A percentile compares a stretch with the other conserved stretches of the same genome.
phyloP scores from a whole-genome alignment of 352 stramenopile genomes.

The Pythium graminicola region DNA sequence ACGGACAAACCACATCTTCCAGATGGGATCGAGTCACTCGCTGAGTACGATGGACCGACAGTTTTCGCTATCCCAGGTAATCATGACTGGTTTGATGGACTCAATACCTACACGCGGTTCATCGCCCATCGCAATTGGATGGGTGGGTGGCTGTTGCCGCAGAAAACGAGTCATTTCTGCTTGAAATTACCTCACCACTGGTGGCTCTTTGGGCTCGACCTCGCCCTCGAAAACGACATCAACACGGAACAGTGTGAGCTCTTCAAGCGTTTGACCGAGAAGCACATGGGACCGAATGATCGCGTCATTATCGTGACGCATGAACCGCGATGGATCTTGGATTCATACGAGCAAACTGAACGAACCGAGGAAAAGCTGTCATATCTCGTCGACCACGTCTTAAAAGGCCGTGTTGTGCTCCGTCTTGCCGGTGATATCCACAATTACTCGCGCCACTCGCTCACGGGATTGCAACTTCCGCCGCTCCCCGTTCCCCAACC shows the following conservation, averaged over 20 bases:
- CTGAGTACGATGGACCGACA: constrained; percentile 63
- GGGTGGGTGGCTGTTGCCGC: constrained; percentile 88
- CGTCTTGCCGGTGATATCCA: constrained; percentile 90
- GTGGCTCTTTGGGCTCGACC: constrained; percentile 90
- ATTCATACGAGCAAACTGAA: constrained; percentile 76
- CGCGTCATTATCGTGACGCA: constrained; percentile 90
- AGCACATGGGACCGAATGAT: constrained; percentile 73
- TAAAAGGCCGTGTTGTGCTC: constrained; percentile 67
- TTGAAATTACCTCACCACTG: constrained; percentile 87
- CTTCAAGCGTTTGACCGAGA: constrained; percentile 79
- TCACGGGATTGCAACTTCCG: constrained; percentile 23
- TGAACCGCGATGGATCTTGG: constrained; percentile 88
- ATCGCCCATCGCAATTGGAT: constrained; percentile 90
- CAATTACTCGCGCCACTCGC: constrained; percentile 90
- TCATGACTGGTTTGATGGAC: constrained; percentile 93
- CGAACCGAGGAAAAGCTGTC: constrained; percentile 72
- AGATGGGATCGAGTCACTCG: constrained; percentile 34
- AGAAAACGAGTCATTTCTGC: constrained; percentile 90
- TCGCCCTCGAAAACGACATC: constrained; percentile 90
- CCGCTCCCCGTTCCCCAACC: not conserved
- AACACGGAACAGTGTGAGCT: constrained; percentile 91
- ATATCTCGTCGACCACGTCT: constrained; percentile 64
- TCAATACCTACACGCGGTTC: constrained; percentile 90
- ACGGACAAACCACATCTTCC: constrained; percentile 67
- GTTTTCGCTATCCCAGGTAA: constrained; percentile 86